Percentiles rank a stretch among this genome's conserved stretches.
Evolutionary conservation across 2,329 filamentous ascomycete genomes (phyloP).

Genomic region (Nemania serpens): DNA sequence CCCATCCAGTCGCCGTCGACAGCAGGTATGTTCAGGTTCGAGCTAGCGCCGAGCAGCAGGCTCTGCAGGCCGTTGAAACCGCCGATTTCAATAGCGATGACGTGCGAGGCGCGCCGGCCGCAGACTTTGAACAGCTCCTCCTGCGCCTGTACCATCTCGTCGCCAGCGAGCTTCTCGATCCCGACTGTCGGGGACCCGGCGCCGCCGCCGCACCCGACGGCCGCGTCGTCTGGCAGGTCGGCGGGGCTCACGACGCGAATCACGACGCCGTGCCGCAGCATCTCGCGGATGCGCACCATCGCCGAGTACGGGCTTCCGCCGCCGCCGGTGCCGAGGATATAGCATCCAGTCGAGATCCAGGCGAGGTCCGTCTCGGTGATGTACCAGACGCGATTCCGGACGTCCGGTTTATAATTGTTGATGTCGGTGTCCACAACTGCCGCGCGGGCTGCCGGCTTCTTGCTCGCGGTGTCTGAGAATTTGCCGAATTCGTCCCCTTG

Average conservation of each 20-base stretch:
- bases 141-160: constrained; percentile 59
- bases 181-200: constrained; percentile 64
- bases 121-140: constrained; percentile 56
- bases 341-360: constrained; percentile 63
- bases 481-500: constrained; percentile 35
- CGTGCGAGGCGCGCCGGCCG: constrained; percentile 52
- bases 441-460: constrained; percentile 14
- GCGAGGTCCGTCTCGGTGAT: constrained; percentile 61
- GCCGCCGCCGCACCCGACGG: constrained; percentile 60
- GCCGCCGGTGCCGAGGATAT: constrained; percentile 65
- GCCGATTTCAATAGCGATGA: constrained; percentile 69
- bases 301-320: constrained; percentile 60
- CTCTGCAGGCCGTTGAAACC: constrained; percentile 66
- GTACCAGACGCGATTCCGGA: constrained; percentile 58
- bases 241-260: constrained; percentile 57
- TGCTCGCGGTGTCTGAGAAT: constrained; percentile 8
- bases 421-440: constrained; percentile 37
- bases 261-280: constrained; percentile 54
- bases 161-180: constrained; percentile 63
- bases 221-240: constrained; percentile 55
- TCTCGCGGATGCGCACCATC: constrained; percentile 56
- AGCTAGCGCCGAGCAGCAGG: constrained; percentile 59
- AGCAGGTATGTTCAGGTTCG: constrained; percentile 55
- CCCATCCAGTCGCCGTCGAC: constrained; percentile 64
- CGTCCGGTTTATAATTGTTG: constrained; percentile 52